These are phyloP conservation scores for Lodderomyces elongisporus DNA, from an alignment of 1,139 yeast genomes.

Conservation along the genomic window DNA sequence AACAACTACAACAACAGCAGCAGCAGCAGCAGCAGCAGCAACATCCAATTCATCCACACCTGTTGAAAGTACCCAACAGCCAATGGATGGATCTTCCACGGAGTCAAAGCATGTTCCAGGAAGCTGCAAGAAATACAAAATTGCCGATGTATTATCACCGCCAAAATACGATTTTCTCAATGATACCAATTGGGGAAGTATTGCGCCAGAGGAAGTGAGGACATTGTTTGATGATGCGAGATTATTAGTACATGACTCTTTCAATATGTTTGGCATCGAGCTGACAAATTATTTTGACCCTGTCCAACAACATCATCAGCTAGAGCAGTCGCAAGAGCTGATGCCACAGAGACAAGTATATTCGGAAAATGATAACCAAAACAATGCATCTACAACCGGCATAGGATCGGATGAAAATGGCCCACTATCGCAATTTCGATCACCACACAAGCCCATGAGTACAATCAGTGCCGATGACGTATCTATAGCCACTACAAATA, in stretches of 20 bases:
- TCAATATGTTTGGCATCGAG: conserved; percentile 12
- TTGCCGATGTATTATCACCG: conserved; percentile 24
- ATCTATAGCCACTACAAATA: neutral
- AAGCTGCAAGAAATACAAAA: conserved; percentile 7
- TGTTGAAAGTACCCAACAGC: too few relatives aligned
- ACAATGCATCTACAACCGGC: neutral
- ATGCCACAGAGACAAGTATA: neutral
- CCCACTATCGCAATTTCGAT: too few relatives aligned
- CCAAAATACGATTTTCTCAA: conserved; percentile 9
- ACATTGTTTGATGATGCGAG: conserved; percentile 47
- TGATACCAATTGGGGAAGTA: conserved; percentile 10
- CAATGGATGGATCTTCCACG: too few relatives aligned
- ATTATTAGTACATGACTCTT: conserved; percentile 41
- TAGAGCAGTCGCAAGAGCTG: neutral
- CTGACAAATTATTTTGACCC: neutral
- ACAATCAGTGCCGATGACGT: neutral
- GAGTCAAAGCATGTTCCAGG: too few relatives aligned
- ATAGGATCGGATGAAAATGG: neutral
- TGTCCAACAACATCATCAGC: neutral
- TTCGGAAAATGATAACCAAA: neutral
- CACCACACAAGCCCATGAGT: neutral
- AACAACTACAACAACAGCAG: neutral
- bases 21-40: neutral
- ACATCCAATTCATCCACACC: conserved; percentile 4
- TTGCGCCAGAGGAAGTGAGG: conserved; percentile 16